Base-by-base conservation (phyloP, 1,284 basidiomycete genomes). In the Naganishia cerealis region DNA sequence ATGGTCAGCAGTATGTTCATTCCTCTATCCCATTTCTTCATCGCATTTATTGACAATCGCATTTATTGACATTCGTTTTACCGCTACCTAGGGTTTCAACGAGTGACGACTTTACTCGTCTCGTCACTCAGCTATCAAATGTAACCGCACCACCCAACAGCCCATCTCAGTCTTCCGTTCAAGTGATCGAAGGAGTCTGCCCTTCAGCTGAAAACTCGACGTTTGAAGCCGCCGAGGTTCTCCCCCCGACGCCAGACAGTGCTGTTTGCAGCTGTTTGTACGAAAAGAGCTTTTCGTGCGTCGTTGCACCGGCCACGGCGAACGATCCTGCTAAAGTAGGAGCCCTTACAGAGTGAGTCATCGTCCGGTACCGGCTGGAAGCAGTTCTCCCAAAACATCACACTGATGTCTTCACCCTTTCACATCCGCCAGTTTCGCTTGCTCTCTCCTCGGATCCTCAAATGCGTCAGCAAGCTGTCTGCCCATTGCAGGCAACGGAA, bases 231-330 rank as follows among this genome's bases (percentile, higher is more conserved):
- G 88, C 87, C 21, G 84, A 84, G 1, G 85, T 82, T 13, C 82
- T 95, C 21, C 93, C 93, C 12, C 87, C 90, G 0, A 96, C 93
- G 1, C 93, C 93, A 1, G 88, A 90, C 76, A 83, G 87, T 67
- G 80, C 83, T 24, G 88, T 89, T n/a, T 96, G 93, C 81, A 79
- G 84, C 66, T 96, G 93, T 78, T 74, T 94, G 72, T 83, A 87
- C 76, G 81, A 80, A 62, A 85, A 83, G 43, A 77, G 81, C 1
- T 83, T 92, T 66, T 85, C 86, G 72, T 96, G 93, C 77, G 83
- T 83, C 69, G 91, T 91, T 75, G 87, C 82, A 10, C 86, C 87
- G 18, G 72, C 82, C 26, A 87, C 87, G 0, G 80, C 81, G 10
- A 88, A 90, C 78, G 85, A 87, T 70, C 87, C 85, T n/a, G 82